These are phyloP conservation scores for Phytophthora europaea DNA, from an alignment of 352 stramenopile genomes.

Conservation along the genomic window DNA sequence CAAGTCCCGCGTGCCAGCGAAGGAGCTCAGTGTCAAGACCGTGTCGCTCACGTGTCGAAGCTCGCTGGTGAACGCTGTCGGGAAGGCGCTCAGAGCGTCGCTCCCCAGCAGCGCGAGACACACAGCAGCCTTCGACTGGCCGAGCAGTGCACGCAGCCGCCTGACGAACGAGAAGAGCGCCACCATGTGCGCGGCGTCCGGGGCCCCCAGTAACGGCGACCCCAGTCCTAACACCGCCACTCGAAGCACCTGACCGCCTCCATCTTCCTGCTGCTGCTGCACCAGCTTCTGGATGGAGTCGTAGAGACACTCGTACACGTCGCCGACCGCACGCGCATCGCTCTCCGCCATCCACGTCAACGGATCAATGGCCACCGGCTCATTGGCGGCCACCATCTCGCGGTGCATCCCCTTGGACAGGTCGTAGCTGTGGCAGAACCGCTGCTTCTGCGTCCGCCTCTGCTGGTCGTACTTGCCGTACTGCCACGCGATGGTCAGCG, in stretches of 20 bases:
- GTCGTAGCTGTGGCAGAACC: conserved; percentile 85
- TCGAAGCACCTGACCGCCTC: conserved; percentile 45
- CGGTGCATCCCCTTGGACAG: conserved; percentile 66
- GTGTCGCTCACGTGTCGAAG: conserved; percentile 67
- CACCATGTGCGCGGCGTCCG: conserved; percentile 49
- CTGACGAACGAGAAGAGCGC: conserved; percentile 55
- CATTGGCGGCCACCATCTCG: conserved; percentile 57
- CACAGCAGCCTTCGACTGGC: conserved; percentile 33
- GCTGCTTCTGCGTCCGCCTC: conserved; percentile 19
- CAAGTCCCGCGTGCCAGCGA: conserved; percentile 65
- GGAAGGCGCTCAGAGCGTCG: conserved; percentile 35
- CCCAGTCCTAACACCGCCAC: conserved; percentile 57
- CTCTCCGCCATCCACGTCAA: conserved; percentile 3
- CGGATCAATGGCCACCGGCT: conserved; percentile 44
- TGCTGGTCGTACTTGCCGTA: conserved; percentile 70
- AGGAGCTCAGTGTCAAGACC: conserved; percentile 67
- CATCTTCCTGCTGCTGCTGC: conserved; percentile 10
- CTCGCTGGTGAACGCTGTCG: conserved; percentile 49
- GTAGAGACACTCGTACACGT: conserved; percentile 47
- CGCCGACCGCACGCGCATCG: too few relatives aligned
- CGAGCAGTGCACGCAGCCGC: conserved; percentile 39
- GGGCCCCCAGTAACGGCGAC: conserved; percentile 48
- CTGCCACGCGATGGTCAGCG: conserved; percentile 81
- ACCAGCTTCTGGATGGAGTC: conserved; percentile 33
- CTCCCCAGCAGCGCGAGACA: conserved; percentile 38